Evolutionary conservation across 768 basidiomycete genomes (phyloP), one percentile per base, ranked within the genome.

Genomic region (Russula virescens): DNA sequence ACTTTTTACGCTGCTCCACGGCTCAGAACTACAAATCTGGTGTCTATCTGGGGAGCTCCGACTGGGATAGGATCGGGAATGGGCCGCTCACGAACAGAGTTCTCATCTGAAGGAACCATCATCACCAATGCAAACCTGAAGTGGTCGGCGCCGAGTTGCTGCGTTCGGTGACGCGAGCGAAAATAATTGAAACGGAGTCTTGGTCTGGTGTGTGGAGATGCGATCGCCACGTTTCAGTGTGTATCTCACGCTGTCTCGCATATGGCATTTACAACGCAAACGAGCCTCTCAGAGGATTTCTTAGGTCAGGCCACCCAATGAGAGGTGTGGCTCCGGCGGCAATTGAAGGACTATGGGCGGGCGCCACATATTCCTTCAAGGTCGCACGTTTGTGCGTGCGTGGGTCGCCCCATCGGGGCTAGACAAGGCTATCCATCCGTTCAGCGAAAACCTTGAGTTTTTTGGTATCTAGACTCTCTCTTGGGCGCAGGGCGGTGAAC

Each of bases 251-350:
- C 19, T 21, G 8, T n/a, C 23, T 50, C 25, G 18, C 48, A 43
- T 47, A 40, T 38, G 35, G 51, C 56, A 52, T 38, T 53, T 58
- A 38, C 43, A 38, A 25, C 56, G 56, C 61, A 63, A n/a, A 5
- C n/a, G 43, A 8, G 31, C 8, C 31, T 31, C 31, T 14, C 19
- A 26, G 45, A 3, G 25, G 38, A 46, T 23, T 51, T 23, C 25
- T 38, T 14, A 47, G 19, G 43, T 18, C 42, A 8, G 6, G 14
- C 35, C 35, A 5, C 2, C 25, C 25, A 9, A 46, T 18, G 60
- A 38, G 61, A 57, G 14, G 25, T 38, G 49, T 26, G 50, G 43
- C 31, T 46, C 21, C 50, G 25, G 61, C 2, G 13, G 31, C 25
- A 18, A 43, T 62, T 21, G 40, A 52, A 14, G 38, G 4, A n/a